Conservation (phyloP, 2,329 filamentous ascomycete genomes). For the Scedosporium boydii region DNA sequence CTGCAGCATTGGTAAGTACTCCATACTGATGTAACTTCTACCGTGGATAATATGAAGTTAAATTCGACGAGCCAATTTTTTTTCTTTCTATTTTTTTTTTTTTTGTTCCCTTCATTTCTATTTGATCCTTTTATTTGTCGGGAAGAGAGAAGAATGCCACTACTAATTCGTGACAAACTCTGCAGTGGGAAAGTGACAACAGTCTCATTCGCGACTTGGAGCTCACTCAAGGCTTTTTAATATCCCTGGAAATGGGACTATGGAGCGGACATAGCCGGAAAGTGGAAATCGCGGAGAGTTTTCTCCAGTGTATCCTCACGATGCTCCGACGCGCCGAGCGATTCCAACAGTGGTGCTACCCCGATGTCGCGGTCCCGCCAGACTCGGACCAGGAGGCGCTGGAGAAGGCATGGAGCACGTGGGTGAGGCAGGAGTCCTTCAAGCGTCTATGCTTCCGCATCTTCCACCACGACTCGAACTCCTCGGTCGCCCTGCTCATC, state of each 20-base stretch:
- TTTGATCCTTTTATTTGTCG: too few relatives aligned
- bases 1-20: too few relatives aligned
- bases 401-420: conserved; percentile 55
- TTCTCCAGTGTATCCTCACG: conserved; percentile 34
- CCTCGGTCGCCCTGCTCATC: conserved; percentile 18
- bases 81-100: conserved; percentile 11
- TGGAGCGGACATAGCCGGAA: conserved; percentile 47
- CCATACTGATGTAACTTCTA: too few relatives aligned
- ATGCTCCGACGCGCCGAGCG: conserved; percentile 25
- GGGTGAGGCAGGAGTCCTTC: conserved; percentile 57
- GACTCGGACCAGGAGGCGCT: conserved; percentile 47
- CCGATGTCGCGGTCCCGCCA: conserved; percentile 16
- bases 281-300: conserved; percentile 44
- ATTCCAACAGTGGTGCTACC: conserved; percentile 17
- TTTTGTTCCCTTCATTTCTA: not conserved
- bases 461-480: conserved; percentile 19
- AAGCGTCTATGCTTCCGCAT: conserved; percentile 31
- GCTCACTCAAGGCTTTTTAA: conserved; percentile 37
- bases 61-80: too few relatives aligned
- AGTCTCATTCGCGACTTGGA: conserved; percentile 19
- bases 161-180: conserved; percentile 29
- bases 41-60: too few relatives aligned
- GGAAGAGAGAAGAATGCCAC: too few relatives aligned
- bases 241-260: conserved; percentile 39
- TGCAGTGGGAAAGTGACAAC: conserved; percentile 25